These are phyloP conservation scores for Picea abies DNA, from an alignment of 83 land plant genomes.

Conservation along the genomic window DNA sequence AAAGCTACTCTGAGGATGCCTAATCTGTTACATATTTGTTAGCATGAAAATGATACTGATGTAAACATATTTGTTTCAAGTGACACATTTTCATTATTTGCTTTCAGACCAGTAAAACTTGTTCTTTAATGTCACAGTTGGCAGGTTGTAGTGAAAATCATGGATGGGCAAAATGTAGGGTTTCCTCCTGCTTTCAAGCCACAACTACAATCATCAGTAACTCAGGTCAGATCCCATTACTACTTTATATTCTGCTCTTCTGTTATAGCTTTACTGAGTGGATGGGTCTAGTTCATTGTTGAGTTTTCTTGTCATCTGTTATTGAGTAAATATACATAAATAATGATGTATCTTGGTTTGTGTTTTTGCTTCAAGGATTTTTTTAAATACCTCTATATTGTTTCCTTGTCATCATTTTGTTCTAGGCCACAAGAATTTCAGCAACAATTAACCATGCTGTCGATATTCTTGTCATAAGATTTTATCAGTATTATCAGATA, in stretches of 20 bases:
- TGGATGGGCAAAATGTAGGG: conserved; percentile 43
- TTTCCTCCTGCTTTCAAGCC: conserved; percentile 74
- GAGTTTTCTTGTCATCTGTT: not conserved
- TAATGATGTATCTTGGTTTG: not conserved
- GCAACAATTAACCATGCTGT: not conserved
- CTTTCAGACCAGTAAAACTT: not conserved
- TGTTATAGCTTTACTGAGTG: not conserved
- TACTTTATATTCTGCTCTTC: not conserved
- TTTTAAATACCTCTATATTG: not conserved
- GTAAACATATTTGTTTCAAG: not conserved
- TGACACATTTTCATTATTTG: not conserved
- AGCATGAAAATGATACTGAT: not conserved
- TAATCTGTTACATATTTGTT: not conserved
- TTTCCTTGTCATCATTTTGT: not conserved
- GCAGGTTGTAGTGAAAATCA: conserved; percentile 68
- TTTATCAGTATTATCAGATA: no score
- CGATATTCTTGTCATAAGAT: not conserved
- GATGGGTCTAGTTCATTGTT: not conserved
- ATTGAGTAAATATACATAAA: not conserved
- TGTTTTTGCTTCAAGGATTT: not conserved
- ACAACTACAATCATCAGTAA: conserved; percentile 42
- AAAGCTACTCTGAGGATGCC: not conserved
- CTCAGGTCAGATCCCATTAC: conserved; percentile 27
- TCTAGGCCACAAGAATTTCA: not conserved
- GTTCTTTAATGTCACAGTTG: conserved; percentile 61